Percentiles rank a stretch among this genome's conserved stretches.
Evolutionary conservation across 345 rosid genomes (phyloP).

Genomic region (Populus simonii): DNA sequence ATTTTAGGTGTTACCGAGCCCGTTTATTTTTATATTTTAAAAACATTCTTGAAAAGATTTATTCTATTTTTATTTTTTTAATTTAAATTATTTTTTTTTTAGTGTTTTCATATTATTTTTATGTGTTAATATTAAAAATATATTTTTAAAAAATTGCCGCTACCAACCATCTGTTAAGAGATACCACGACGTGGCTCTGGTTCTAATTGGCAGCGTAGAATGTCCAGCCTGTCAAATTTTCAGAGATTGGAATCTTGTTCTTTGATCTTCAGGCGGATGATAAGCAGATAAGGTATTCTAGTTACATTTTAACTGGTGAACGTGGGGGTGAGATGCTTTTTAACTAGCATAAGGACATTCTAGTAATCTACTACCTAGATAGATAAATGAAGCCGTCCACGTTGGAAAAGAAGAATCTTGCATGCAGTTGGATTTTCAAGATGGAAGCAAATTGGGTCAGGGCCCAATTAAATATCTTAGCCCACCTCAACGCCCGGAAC

Average conservation of each 20-base stretch:
- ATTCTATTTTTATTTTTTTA: too few species aligned
- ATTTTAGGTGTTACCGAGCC: not conserved
- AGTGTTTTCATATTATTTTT: too few species aligned
- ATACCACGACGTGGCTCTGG: not conserved
- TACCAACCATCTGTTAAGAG: not conserved
- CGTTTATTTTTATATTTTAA: too few species aligned
- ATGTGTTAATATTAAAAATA: too few species aligned
- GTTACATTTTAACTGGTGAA: slow-evolving; percentile 3
- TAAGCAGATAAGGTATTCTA: not conserved
- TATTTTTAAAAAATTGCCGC: too few species aligned
- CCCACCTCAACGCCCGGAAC: not conserved
- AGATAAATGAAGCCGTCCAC: not conserved
- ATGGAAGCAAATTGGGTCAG: not conserved
- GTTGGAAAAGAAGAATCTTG: not conserved
- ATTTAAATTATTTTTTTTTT: too few species aligned
- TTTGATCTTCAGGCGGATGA: not conserved
- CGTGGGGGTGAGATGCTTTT: not conserved
- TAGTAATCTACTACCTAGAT: not conserved
- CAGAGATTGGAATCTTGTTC: not conserved
- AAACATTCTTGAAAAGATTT: too few species aligned
- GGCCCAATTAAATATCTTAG: not conserved
- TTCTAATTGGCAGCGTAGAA: slow-evolving; percentile 17
- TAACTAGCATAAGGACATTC: not conserved
- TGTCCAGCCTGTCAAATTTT: slow-evolving; percentile 13
- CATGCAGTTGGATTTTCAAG: not conserved